A percentile compares a stretch with the other conserved stretches of the same genome.
These are phyloP conservation scores for Murraya koenigii DNA, from an alignment of 345 rosid species.

Conservation along the genomic window DNA sequence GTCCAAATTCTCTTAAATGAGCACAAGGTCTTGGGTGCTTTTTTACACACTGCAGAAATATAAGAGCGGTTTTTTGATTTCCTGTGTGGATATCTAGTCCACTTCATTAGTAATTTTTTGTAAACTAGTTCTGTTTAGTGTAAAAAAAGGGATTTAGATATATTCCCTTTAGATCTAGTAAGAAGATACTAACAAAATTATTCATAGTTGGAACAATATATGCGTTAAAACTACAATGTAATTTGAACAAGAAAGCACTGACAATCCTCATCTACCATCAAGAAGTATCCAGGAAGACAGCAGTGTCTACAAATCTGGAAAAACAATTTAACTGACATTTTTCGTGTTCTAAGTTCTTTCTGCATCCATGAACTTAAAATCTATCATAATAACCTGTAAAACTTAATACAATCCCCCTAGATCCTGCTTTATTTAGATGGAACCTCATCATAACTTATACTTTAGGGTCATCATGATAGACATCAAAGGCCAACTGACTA, in stretches of 20 bases:
- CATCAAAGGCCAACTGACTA: neutral
- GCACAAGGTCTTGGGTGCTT: neutral
- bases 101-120: neutral
- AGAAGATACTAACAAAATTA: neutral
- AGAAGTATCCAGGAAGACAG: neutral
- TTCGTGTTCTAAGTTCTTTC: neutral
- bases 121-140: neutral
- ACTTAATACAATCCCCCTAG: neutral
- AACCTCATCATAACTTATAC: neutral
- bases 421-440: neutral
- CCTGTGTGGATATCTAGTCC: neutral
- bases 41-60: neutral
- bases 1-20: too few species aligned
- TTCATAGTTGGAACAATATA: neutral
- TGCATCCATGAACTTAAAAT: neutral
- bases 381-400: neutral
- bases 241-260: neutral
- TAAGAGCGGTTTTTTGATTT: neutral
- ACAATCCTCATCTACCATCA: neutral
- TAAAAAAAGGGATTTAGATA: neutral
- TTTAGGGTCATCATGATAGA: neutral
- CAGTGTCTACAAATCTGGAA: neutral
- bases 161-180: neutral
- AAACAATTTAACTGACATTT: neutral
- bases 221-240: neutral